Evolutionary conservation across 441 rosid species (phyloP).

Genomic region (Gossypium gossypioides): DNA sequence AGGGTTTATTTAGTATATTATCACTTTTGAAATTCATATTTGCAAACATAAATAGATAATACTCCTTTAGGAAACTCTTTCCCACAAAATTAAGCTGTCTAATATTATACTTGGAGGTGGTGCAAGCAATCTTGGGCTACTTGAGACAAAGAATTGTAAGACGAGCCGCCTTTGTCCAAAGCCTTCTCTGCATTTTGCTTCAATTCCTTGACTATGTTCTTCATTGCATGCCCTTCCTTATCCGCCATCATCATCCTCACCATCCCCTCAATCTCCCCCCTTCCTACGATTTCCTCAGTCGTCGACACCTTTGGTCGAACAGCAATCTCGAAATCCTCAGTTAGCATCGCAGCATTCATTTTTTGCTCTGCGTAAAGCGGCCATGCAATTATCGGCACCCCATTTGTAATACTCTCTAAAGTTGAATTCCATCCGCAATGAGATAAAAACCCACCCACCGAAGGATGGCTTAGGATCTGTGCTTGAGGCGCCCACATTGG

Average conservation of each 20-base stretch:
- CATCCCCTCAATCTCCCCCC: constrained; percentile 26
- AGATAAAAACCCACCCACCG: constrained; percentile 11
- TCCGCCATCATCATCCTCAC: constrained; percentile 17
- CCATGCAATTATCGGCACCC: constrained; percentile 13
- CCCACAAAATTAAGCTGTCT: background rate
- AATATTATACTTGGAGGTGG: background rate
- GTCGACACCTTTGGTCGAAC: constrained; percentile 23
- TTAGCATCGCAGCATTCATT: constrained; percentile 10
- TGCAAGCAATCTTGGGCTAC: constrained; percentile 16
- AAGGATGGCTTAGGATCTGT: constrained; percentile 11
- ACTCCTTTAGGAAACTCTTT: background rate
- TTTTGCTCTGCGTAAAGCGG: constrained; percentile 16
- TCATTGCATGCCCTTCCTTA: constrained; percentile 14
- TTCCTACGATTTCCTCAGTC: constrained; percentile 8
- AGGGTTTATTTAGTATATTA: background rate
- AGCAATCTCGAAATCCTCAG: constrained; percentile 23
- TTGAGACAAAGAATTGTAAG: constrained; percentile 17
- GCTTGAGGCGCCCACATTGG: constrained; percentile 14
- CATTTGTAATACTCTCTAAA: background rate
- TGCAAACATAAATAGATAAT: no score
- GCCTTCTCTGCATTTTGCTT: constrained; percentile 12
- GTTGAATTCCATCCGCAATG: constrained; percentile 19
- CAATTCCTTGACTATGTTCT: constrained; percentile 11
- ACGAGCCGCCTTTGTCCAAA: constrained; percentile 12
- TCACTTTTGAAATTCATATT: no score